phyloP scores from a whole-genome alignment of 441 rosid species.

The Daphne laureola region DNA sequence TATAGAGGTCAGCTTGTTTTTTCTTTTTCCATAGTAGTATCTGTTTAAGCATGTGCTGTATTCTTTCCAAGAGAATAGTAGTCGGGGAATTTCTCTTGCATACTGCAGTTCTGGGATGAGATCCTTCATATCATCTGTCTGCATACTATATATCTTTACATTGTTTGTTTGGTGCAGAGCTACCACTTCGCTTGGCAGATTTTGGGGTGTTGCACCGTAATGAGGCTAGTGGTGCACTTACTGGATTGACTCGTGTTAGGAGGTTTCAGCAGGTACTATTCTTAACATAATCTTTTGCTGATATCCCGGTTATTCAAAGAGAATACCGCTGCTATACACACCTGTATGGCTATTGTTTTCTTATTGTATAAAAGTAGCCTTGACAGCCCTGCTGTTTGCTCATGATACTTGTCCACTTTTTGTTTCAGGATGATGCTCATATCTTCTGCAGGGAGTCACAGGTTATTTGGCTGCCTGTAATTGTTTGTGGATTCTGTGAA shows the following conservation, averaged over 20 bases:
- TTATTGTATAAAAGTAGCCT: background rate
- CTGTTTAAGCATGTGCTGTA: background rate
- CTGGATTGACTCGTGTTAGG: constrained; percentile 94
- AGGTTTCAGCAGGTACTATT: constrained; percentile 89
- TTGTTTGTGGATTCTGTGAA: constrained; percentile 3
- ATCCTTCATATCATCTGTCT: constrained; percentile 10
- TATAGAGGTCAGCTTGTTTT: constrained; percentile 58
- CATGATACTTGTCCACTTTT: constrained; percentile 11
- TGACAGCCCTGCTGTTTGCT: background rate
- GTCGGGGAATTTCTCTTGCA: background rate
- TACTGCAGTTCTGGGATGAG: background rate
- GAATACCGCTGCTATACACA: no score
- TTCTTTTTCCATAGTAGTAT: background rate
- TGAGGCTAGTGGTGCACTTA: constrained; percentile 99
- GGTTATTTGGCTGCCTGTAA: constrained; percentile 33
- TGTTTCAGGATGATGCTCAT: constrained; percentile 92
- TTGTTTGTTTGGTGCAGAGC: constrained; percentile 43
- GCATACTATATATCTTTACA: constrained; percentile 1
- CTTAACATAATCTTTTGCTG: constrained; percentile 5
- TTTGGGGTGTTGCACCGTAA: constrained; percentile 96
- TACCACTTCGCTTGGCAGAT: constrained; percentile 92
- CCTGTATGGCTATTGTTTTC: background rate
- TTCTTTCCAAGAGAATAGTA: constrained; percentile 2
- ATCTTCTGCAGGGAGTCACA: constrained; percentile 88
- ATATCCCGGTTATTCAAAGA: background rate